Conservation (phyloP, 1,284 basidiomycete genomes). For the Inonotus obliquus region DNA sequence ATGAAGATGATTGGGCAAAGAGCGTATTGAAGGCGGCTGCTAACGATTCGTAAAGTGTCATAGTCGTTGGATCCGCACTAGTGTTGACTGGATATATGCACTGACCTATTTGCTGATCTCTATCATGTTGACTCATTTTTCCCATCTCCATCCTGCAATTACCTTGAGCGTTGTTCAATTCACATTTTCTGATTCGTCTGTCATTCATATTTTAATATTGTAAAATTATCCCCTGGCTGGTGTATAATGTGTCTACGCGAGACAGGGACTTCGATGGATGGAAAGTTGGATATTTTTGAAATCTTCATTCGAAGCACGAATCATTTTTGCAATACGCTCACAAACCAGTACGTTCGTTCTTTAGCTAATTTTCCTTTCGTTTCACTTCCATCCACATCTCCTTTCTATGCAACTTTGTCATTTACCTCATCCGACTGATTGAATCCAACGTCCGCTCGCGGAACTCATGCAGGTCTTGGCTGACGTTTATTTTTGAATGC, state of each 20-base stretch:
- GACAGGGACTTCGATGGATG: neutral
- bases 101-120: neutral
- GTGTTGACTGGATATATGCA: neutral
- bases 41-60: neutral
- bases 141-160: neutral
- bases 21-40: constrained; percentile 15
- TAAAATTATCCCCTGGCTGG: constrained; percentile 2
- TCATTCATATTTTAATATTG: neutral
- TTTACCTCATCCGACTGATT: neutral
- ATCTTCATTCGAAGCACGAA: too few relatives aligned
- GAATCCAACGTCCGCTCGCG: neutral
- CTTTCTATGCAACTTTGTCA: neutral
- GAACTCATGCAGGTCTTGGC: too few relatives aligned
- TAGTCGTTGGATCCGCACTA: neutral
- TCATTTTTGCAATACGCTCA: too few relatives aligned
- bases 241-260: neutral
- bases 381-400: neutral
- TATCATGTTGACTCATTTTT: neutral
- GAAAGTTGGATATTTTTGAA: neutral
- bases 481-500: too few relatives aligned
- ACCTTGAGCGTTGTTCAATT: neutral
- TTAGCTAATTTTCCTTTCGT: too few relatives aligned
- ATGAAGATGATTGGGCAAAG: constrained; percentile 16
- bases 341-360: too few relatives aligned
- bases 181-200: neutral